These are phyloP conservation scores for Aspergillus funiculosus DNA, from an alignment of 495 filamentous ascomycete species.

Conservation along the genomic window DNA sequence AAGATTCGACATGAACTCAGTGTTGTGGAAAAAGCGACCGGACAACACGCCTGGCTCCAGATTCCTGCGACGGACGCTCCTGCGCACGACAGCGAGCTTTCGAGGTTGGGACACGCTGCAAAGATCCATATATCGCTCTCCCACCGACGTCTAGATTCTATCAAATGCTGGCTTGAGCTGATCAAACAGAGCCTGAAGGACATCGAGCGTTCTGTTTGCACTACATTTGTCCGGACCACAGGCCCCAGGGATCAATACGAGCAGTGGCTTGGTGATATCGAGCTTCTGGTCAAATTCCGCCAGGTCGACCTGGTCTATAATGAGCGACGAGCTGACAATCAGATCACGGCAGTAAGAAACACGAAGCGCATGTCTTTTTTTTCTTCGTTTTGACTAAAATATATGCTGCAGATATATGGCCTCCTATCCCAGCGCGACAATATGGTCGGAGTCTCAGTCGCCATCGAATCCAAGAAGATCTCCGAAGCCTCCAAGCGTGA, in stretches of 20 bases:
- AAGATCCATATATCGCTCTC: conserved; percentile 11
- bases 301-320: conserved; percentile 8
- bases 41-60: conserved; percentile 13
- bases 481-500: conserved; percentile 13
- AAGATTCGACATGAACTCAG: conserved; percentile 13
- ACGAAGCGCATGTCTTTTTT: too few relatives aligned
- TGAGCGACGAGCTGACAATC: conserved; percentile 11
- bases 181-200: background rate
- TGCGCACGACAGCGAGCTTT: conserved; percentile 14
- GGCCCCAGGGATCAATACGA: background rate
- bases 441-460: conserved; percentile 14
- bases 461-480: conserved; percentile 14
- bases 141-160: conserved; percentile 1
- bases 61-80: conserved; percentile 9
- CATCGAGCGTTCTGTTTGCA: background rate
- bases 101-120: conserved; percentile 3
- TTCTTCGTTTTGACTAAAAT: too few relatives aligned
- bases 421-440: conserved; percentile 13
- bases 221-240: background rate
- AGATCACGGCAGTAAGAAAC: conserved; percentile 12
- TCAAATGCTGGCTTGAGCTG: conserved; percentile 1
- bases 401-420: conserved; percentile 4
- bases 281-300: conserved; percentile 1
- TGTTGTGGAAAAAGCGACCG: conserved; percentile 11
- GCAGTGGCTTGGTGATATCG: conserved; percentile 11